phyloP scores from a whole-genome alignment of 2,329 filamentous ascomycete species.

The Colletotrichum sp. region DNA sequence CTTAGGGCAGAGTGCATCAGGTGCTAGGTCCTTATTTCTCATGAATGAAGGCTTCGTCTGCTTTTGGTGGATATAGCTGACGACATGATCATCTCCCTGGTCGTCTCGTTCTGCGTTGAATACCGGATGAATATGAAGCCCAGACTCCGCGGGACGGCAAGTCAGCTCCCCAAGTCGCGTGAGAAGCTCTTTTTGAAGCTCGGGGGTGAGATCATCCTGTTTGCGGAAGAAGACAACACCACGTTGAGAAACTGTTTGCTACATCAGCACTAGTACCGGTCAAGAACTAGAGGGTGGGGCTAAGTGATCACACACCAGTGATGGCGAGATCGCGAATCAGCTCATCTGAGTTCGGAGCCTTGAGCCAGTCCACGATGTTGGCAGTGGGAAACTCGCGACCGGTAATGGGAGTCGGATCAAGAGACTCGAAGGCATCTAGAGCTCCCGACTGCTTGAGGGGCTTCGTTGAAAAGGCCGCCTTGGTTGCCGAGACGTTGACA shows the following conservation, averaged over 20 bases:
- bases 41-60: constrained; percentile 45
- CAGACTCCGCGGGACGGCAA: constrained; percentile 61
- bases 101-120: constrained; percentile 58
- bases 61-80: constrained; percentile 62
- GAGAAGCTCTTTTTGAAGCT: constrained; percentile 64
- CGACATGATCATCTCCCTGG: constrained; percentile 55
- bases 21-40: constrained; percentile 34
- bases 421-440: constrained; percentile 51
- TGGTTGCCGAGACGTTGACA: not conserved
- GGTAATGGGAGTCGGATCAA: constrained; percentile 60
- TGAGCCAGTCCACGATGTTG: constrained; percentile 60
- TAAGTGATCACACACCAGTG: constrained; percentile 47
- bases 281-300: no score
- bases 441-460: constrained; percentile 49
- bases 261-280: not conserved
- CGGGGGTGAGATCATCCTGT: constrained; percentile 61
- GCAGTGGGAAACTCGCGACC: constrained; percentile 58
- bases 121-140: constrained; percentile 65
- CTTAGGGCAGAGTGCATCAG: constrained; percentile 32
- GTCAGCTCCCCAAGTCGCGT: constrained; percentile 63
- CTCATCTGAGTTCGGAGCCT: constrained; percentile 60
- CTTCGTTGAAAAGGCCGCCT: constrained; percentile 20
- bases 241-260: constrained; percentile 57
- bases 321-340: constrained; percentile 65
- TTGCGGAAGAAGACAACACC: constrained; percentile 70